Percentiles rank a stretch among this genome's conserved stretches.
These are phyloP conservation scores for Teratosphaeriaceae sp. DNA, from an alignment of 2,329 filamentous ascomycete genomes.

Conservation along the genomic window DNA sequence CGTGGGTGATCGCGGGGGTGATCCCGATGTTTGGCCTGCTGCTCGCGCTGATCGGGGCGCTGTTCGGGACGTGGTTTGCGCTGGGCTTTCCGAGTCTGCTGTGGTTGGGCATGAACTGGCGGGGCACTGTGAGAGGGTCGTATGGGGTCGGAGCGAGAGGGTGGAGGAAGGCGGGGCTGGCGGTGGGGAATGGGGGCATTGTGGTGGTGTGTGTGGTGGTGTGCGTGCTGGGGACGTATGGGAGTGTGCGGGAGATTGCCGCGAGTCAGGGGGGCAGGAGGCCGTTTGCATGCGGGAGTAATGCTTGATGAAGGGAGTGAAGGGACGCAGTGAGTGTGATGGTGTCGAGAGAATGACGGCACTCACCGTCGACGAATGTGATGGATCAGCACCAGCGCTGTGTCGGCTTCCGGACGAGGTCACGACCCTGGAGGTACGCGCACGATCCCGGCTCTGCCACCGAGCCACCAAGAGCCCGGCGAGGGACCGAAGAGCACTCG, in stretches of 20 bases:
- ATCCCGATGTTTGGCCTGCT: constrained; percentile 64
- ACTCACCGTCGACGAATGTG: no score
- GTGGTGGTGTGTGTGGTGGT: constrained; percentile 2
- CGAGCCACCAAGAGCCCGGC: no score
- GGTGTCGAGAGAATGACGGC: no score
- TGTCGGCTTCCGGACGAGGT: no score
- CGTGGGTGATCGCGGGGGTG: constrained; percentile 62
- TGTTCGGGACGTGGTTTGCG: constrained; percentile 61
- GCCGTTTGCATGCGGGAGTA: constrained; percentile 8
- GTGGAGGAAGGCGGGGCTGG: constrained; percentile 1
- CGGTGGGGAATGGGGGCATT: constrained; percentile 4
- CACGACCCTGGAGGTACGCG: no score
- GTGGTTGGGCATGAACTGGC: constrained; percentile 12
- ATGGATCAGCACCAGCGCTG: no score
- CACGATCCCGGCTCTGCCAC: no score
- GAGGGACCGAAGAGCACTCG: no score
- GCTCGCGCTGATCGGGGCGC: constrained; percentile 53
- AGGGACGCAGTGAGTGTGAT: no score
- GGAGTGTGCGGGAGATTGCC: background rate
- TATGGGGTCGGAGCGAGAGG: background rate
- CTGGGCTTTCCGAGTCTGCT: constrained; percentile 16
- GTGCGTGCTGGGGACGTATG: constrained; percentile 10
- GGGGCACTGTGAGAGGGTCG: background rate
- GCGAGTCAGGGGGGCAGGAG: background rate
- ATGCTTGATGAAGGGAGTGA: no score